These are phyloP conservation scores for Gossypium lobatum DNA, from an alignment of 441 rosid genomes.

Conservation along the genomic window DNA sequence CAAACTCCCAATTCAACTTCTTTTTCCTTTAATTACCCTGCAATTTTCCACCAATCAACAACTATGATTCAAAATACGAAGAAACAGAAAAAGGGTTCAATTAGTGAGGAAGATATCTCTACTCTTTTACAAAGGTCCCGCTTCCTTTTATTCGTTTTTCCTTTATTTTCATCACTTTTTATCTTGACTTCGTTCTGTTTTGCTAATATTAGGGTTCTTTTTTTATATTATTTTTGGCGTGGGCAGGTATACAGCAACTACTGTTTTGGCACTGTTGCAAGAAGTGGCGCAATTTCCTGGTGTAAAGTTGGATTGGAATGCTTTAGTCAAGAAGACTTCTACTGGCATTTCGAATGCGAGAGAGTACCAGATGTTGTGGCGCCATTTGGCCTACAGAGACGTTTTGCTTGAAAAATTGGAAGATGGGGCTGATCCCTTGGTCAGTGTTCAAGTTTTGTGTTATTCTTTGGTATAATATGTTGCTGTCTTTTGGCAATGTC, in stretches of 20 bases:
- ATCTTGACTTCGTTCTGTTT: background rate
- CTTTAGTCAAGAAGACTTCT: conserved; percentile 51
- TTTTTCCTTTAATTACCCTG: conserved; percentile 15
- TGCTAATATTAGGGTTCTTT: background rate
- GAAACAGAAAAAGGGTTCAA: conserved; percentile 39
- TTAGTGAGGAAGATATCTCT: conserved; percentile 64
- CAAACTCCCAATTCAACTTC: background rate
- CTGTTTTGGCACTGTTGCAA: conserved; percentile 53
- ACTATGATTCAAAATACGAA: conserved; percentile 45
- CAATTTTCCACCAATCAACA: conserved; percentile 16
- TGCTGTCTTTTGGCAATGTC: background rate
- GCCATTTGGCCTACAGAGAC: conserved; percentile 73
- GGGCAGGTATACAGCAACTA: conserved; percentile 45
- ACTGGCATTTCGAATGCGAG: conserved; percentile 76
- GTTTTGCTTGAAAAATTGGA: conserved; percentile 40
- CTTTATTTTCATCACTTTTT: background rate
- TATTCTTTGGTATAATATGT: background rate
- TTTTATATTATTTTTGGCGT: background rate
- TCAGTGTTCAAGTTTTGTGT: conserved; percentile 17
- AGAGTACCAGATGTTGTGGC: conserved; percentile 81
- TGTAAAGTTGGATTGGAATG: conserved; percentile 71
- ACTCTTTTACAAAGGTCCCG: conserved; percentile 57
- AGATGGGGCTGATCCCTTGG: conserved; percentile 49
- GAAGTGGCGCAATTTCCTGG: conserved; percentile 61
- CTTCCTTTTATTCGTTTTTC: background rate